A percentile compares a stretch with the other conserved stretches of the same genome.
Evolutionary conservation across 345 rosid genomes (phyloP).

Genomic region (Fremontodendron californicum): DNA sequence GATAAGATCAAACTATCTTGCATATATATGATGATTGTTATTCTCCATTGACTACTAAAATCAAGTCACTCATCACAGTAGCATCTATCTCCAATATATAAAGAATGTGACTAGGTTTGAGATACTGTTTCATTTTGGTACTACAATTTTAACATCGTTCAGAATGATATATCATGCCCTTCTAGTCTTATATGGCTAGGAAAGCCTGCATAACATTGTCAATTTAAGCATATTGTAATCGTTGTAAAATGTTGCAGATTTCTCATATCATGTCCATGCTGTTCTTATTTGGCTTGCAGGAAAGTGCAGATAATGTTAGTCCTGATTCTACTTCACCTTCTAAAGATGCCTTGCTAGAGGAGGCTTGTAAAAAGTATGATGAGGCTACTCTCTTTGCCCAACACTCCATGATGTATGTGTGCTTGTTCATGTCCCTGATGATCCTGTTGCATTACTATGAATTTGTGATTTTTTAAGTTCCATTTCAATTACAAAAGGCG

Average conservation of each 20-base stretch:
- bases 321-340: slow-evolving; percentile 87
- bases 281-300: slow-evolving; percentile 47
- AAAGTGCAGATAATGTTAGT: slow-evolving; percentile 91
- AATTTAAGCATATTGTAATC: slow-evolving; percentile 4
- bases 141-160: not conserved
- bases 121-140: no score
- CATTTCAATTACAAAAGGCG: no score
- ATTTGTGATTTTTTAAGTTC: no score
- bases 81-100: no score
- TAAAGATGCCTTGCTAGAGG: slow-evolving; percentile 91
- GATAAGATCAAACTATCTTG: no score
- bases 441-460: slow-evolving; percentile 4
- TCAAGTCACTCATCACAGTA: no score
- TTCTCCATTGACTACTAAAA: no score
- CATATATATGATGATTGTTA: no score
- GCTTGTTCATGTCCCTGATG: not conserved
- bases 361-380: slow-evolving; percentile 92
- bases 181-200: not conserved
- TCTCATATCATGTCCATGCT: slow-evolving; percentile 2
- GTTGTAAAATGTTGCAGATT: not conserved
- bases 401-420: slow-evolving; percentile 86
- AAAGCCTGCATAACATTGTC: not conserved
- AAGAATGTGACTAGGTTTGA: no score
- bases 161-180: not conserved
- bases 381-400: slow-evolving; percentile 92